Conservation (phyloP, 257 asterid species). For the Leonotis leonurus region DNA sequence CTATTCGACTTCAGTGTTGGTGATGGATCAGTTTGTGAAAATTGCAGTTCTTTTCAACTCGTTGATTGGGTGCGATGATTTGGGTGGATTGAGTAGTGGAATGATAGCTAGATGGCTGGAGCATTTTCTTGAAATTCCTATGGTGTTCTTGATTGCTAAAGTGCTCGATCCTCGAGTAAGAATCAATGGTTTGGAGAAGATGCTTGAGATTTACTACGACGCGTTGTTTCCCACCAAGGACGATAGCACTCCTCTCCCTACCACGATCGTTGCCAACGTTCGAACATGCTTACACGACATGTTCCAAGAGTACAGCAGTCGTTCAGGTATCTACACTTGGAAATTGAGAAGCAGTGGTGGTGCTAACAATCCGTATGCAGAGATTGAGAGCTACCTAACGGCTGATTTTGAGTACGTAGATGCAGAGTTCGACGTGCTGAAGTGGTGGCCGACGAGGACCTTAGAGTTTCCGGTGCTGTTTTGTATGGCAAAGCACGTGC, state of each 20-base stretch:
- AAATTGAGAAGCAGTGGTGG: neutral
- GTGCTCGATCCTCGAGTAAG: conserved; percentile 8
- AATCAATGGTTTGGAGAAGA: neutral
- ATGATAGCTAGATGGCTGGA: neutral
- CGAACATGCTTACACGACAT: neutral
- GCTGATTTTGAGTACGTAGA: neutral
- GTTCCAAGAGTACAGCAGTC: neutral
- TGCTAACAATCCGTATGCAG: neutral
- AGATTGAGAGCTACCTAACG: neutral
- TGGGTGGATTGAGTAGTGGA: neutral
- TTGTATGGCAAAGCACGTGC: neutral
- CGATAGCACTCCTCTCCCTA: neutral
- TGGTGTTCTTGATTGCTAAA: neutral
- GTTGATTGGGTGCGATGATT: neutral
- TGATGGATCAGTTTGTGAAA: neutral
- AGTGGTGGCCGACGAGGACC: conserved; percentile 4
- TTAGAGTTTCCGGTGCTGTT: neutral
- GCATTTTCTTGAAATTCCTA: neutral
- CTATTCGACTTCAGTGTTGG: neutral
- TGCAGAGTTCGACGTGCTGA: neutral
- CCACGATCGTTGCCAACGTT: neutral
- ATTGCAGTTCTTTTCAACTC: neutral
- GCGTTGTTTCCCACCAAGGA: conserved; percentile 2
- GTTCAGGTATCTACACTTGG: neutral
- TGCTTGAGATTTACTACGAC: neutral